These are phyloP conservation scores for Prunus davidiana DNA, from an alignment of 306 rosid species.

Conservation along the genomic window DNA sequence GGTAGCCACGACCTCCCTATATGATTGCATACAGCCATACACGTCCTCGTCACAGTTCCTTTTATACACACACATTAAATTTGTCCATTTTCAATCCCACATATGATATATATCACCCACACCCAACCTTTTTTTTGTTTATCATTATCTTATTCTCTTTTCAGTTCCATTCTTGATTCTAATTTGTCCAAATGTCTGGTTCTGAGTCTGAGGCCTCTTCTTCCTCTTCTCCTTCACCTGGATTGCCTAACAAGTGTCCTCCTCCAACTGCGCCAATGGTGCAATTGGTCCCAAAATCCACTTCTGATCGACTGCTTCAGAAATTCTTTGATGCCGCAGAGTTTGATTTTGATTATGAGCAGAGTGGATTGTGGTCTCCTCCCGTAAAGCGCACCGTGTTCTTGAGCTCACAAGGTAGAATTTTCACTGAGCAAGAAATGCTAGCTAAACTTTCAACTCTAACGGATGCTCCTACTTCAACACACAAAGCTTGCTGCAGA, in stretches of 20 bases:
- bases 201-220: constrained; percentile 23
- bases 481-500: constrained; percentile 30
- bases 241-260: not conserved
- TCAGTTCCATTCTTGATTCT: constrained; percentile 20
- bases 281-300: constrained; percentile 50
- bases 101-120: not conserved
- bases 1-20: constrained; percentile 54
- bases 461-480: constrained; percentile 22
- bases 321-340: constrained; percentile 64
- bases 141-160: constrained; percentile 11
- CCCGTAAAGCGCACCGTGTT: constrained; percentile 57
- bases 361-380: constrained; percentile 92
- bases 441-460: constrained; percentile 42
- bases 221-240: not conserved
- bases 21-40: constrained; percentile 59
- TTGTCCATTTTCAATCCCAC: not conserved
- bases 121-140: not conserved
- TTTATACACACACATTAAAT: not conserved
- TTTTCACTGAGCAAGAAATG: constrained; percentile 51
- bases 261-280: constrained; percentile 22
- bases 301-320: constrained; percentile 55
- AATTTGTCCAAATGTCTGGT: constrained; percentile 32
- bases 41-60: constrained; percentile 54
- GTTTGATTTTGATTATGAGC: constrained; percentile 64
- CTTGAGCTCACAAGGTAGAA: constrained; percentile 56